phyloP scores from a whole-genome alignment of 768 basidiomycete genomes.

The Sistotremastrum niveocremeum region DNA sequence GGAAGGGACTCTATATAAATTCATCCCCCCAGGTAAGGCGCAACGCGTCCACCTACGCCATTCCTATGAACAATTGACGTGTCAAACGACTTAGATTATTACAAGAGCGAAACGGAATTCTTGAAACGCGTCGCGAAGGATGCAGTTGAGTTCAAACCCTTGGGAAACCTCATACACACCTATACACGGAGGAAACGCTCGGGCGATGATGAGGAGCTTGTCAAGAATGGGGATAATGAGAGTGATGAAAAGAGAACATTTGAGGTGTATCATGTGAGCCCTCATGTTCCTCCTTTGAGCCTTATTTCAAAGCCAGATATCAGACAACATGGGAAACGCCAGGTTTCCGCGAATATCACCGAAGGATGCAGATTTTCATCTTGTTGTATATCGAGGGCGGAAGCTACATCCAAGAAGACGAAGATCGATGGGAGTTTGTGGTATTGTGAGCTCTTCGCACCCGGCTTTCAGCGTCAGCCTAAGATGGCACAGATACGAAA shows the following conservation, averaged over 20 bases:
- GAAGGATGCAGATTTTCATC: constrained; percentile 88
- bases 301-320: background rate
- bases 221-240: constrained; percentile 23
- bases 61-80: background rate
- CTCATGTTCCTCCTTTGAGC: background rate
- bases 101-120: constrained; percentile 55
- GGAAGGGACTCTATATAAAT: constrained; percentile 58
- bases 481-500: constrained; percentile 54
- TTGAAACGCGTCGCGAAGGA: constrained; percentile 60
- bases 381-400: constrained; percentile 92
- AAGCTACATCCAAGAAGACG: constrained; percentile 87
- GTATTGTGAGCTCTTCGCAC: constrained; percentile 45
- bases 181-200: constrained; percentile 60
- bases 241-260: constrained; percentile 55
- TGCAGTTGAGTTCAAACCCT: constrained; percentile 61
- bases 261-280: constrained; percentile 81
- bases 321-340: constrained; percentile 76
- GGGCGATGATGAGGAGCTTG: constrained; percentile 21
- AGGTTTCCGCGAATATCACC: constrained; percentile 85
- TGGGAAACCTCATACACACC: constrained; percentile 60
- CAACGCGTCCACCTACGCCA: background rate
- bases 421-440: constrained; percentile 88
- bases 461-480: background rate
- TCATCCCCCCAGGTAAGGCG: constrained; percentile 59
- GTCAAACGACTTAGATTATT: constrained; percentile 38